Evolutionary conservation across 352 stramenopile genomes (phyloP).

Genomic region (Peronospora destructor): DNA sequence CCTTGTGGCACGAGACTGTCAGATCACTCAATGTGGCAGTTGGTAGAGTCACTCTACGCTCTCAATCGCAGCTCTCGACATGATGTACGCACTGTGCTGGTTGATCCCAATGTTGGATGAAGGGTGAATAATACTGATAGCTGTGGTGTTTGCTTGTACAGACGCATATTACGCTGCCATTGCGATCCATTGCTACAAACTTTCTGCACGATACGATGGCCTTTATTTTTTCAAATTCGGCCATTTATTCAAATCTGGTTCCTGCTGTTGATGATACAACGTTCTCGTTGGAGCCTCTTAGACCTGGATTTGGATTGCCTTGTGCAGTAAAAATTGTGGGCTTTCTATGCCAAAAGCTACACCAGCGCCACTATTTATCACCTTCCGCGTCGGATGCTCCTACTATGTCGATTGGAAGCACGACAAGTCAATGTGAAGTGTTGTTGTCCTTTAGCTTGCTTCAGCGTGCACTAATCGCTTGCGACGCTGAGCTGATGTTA

Average conservation of each 20-base stretch:
- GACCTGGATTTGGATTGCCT: conserved; percentile 53
- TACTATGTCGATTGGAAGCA: conserved; percentile 13
- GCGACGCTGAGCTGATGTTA: conserved; percentile 42
- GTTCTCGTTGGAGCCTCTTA: conserved; percentile 1
- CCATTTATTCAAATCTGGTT: conserved; percentile 38
- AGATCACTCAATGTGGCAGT: conserved; percentile 90
- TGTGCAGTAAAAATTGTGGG: conserved; percentile 75
- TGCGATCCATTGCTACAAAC: conserved; percentile 58
- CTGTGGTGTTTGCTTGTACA: conserved; percentile 13
- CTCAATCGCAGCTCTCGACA: conserved; percentile 75
- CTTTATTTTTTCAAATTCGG: conserved; percentile 54
- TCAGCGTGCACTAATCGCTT: conserved; percentile 44
- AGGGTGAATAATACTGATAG: conserved; percentile 3
- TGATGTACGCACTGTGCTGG: conserved; percentile 35
- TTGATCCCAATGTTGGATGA: neutral
- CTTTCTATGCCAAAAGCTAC: conserved; percentile 77
- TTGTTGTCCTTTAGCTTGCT: conserved; percentile 67
- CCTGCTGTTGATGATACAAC: neutral
- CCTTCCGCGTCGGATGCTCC: conserved; percentile 16
- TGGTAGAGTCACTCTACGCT: conserved; percentile 93
- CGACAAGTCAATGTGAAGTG: conserved; percentile 46
- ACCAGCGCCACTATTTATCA: conserved; percentile 35
- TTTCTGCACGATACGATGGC: conserved; percentile 55
- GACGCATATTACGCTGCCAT: conserved; percentile 50
- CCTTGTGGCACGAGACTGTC: conserved; percentile 73